Conservation (phyloP, 2,329 filamentous ascomycete genomes). For the Spiromastix sp. region DNA sequence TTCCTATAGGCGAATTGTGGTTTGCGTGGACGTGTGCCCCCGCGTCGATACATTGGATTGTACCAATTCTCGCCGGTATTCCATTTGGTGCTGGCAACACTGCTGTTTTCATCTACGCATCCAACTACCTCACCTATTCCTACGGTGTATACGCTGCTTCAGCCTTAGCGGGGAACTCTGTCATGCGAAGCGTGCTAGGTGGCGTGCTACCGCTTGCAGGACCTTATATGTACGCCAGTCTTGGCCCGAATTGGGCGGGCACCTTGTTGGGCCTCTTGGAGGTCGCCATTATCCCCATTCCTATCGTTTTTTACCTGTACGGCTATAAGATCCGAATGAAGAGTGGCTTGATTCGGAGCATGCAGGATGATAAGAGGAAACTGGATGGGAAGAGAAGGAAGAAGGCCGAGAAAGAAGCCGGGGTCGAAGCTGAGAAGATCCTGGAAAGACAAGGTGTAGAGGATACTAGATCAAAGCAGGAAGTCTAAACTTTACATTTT, state of each 20-base stretch:
- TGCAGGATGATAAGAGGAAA: conserved; percentile 43
- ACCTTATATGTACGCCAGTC: conserved; percentile 55
- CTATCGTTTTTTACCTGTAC: conserved; percentile 63
- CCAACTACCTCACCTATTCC: conserved; percentile 67
- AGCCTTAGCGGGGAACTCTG: conserved; percentile 68
- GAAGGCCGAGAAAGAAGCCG: background rate
- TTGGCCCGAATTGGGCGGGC: conserved; percentile 70
- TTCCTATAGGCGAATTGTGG: conserved; percentile 69
- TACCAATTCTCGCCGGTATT: conserved; percentile 66
- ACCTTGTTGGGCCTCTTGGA: conserved; percentile 66
- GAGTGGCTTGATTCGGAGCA: conserved; percentile 46
- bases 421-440: background rate
- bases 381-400: conserved; percentile 32
- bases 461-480: background rate
- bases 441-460: background rate
- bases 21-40: conserved; percentile 86
- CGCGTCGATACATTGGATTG: conserved; percentile 66
- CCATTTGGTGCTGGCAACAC: conserved; percentile 71
- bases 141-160: conserved; percentile 77
- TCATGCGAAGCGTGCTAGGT: conserved; percentile 63
- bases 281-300: conserved; percentile 65
- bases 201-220: conserved; percentile 69
- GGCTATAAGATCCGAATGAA: conserved; percentile 46
- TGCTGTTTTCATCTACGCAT: conserved; percentile 70
- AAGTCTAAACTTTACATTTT: conserved; percentile 3